A percentile compares a stretch with the other conserved stretches of the same genome.
Conservation (phyloP, 768 basidiomycete species). For the Auricularia cornea region DNA sequence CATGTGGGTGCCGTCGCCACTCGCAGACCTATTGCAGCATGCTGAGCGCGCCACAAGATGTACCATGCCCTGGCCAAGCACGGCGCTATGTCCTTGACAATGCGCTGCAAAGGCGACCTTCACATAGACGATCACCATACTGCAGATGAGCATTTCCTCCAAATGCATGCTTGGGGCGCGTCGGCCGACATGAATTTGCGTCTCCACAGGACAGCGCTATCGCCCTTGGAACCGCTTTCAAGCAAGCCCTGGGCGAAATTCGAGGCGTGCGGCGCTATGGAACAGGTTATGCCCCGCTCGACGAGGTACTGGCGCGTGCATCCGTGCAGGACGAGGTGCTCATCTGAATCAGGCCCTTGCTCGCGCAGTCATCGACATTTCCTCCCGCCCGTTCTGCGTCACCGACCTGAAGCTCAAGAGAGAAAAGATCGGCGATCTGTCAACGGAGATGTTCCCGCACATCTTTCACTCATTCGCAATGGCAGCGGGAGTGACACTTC, state of each 20-base stretch:
- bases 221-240: slow-evolving; percentile 84
- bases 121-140: slow-evolving; percentile 99
- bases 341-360: slow-evolving; percentile 65
- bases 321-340: neutral
- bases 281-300: slow-evolving; percentile 91
- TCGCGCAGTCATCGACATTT: slow-evolving; percentile 95
- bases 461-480: slow-evolving; percentile 98
- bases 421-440: slow-evolving; percentile 90
- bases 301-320: slow-evolving; percentile 54
- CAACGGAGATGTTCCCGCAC: slow-evolving; percentile 97
- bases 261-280: slow-evolving; percentile 93
- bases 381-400: slow-evolving; percentile 92
- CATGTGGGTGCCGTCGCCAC: slow-evolving; percentile 52
- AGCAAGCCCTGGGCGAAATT: slow-evolving; percentile 88
- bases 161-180: neutral
- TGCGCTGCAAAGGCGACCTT: slow-evolving; percentile 91
- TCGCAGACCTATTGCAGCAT: neutral
- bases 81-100: slow-evolving; percentile 81
- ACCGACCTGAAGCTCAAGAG: slow-evolving; percentile 80
- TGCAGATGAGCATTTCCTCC: slow-evolving; percentile 69
- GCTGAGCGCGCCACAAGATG: slow-evolving; percentile 52
- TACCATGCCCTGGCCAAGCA: slow-evolving; percentile 96
- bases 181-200: slow-evolving; percentile 4
- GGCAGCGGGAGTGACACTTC: slow-evolving; percentile 87
- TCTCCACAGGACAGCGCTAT: slow-evolving; percentile 79